phyloP scores from a whole-genome alignment of 345 rosid genomes.

The Eucalyptus fibrosa region DNA sequence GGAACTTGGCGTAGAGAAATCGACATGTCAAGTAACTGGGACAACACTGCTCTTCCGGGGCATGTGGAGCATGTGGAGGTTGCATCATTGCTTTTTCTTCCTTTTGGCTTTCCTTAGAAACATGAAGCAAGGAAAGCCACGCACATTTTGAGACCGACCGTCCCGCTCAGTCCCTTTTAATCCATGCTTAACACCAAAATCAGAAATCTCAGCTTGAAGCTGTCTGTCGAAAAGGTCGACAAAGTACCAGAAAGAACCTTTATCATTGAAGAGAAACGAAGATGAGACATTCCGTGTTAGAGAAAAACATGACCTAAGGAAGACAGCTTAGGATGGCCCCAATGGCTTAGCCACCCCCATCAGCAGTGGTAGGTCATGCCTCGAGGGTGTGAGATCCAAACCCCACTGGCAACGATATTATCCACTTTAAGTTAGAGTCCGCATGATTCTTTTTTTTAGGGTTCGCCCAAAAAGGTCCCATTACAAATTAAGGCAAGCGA shows the following conservation, averaged over 20 bases:
- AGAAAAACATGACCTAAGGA: background rate
- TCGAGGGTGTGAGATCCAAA: too few relatives aligned
- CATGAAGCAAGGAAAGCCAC: background rate
- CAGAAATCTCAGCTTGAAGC: background rate
- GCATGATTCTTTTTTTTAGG: accelerated
- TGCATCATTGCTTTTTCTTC: background rate
- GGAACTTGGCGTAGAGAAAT: background rate
- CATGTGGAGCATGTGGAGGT: background rate
- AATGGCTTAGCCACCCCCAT: background rate
- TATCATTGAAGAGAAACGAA: background rate
- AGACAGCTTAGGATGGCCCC: background rate
- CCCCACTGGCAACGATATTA: too few relatives aligned
- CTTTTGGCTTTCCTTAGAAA: background rate
- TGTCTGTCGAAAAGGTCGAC: background rate
- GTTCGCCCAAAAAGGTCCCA: accelerated
- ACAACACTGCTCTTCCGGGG: background rate
- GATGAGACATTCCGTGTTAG: background rate
- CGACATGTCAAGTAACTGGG: background rate
- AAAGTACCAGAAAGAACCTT: background rate
- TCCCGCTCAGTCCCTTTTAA: background rate
- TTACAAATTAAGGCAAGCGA: too few relatives aligned
- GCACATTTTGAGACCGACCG: background rate
- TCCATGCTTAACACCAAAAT: background rate
- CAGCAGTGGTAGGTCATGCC: background rate
- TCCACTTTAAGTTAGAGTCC: too few relatives aligned